Evolutionary conservation across 129 eudicot genomes (phyloP).

Genomic region (Pittosporum tobira): DNA sequence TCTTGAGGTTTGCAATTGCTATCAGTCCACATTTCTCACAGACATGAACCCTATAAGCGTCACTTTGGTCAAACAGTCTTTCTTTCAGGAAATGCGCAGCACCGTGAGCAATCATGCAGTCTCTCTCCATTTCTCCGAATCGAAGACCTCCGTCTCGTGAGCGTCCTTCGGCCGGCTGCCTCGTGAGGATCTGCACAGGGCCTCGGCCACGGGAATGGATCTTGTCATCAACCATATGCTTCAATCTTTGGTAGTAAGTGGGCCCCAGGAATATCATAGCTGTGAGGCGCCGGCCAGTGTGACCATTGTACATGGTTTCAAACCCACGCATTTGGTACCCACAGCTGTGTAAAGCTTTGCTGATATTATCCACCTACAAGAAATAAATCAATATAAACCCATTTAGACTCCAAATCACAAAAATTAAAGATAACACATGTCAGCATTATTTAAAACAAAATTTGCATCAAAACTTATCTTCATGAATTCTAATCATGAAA

Average conservation of each 20-base stretch:
- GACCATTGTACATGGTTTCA: constrained; percentile 51
- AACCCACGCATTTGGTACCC: constrained; percentile 59
- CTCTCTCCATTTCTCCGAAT: constrained; percentile 54
- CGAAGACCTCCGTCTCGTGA: constrained; percentile 37
- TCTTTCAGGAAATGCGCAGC: constrained; percentile 40
- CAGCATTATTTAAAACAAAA: not conserved
- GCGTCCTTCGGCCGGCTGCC: constrained; percentile 47
- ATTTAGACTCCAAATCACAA: not conserved
- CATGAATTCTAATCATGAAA: not conserved
- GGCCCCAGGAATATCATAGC: constrained; percentile 40
- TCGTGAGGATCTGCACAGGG: constrained; percentile 34
- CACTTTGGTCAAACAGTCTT: constrained; percentile 39
- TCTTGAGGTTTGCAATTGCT: constrained; percentile 21
- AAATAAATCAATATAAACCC: not conserved
- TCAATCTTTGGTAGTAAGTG: constrained; percentile 34
- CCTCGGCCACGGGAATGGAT: constrained; percentile 40
- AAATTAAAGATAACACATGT: not conserved
- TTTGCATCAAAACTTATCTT: not conserved
- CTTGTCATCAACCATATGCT: constrained; percentile 53
- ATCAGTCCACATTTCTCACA: constrained; percentile 28
- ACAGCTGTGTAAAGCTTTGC: constrained; percentile 50
- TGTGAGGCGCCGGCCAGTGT: constrained; percentile 29
- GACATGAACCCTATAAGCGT: constrained; percentile 29
- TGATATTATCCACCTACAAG: constrained; percentile 43
- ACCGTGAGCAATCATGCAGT: constrained; percentile 51